phyloP scores from a whole-genome alignment of 2,329 filamentous ascomycete genomes.

The Bipolaris gigantea region DNA sequence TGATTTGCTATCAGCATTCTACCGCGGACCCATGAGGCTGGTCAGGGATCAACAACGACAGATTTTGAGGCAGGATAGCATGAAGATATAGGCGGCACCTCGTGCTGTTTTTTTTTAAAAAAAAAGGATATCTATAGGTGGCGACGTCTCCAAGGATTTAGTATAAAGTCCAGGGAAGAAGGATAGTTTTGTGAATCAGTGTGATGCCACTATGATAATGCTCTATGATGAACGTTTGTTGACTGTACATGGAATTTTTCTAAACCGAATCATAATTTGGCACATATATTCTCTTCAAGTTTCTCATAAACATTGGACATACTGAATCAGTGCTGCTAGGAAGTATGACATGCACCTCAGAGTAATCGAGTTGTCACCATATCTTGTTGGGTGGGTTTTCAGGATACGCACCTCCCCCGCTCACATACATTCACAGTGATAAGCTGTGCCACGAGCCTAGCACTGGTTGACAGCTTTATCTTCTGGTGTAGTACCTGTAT shows the following conservation, averaged over 20 bases:
- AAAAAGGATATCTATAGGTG: not conserved
- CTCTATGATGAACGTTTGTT: not conserved
- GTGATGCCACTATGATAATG: not conserved
- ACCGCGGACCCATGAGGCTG: conserved; percentile 37
- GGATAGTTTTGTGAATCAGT: no score
- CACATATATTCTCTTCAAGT: not conserved
- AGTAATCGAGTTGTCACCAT: not conserved
- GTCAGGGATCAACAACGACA: conserved; percentile 32
- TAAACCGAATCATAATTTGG: not conserved
- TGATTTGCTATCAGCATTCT: conserved; percentile 32
- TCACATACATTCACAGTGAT: not conserved
- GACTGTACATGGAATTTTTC: not conserved
- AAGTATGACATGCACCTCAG: not conserved
- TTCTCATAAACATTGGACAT: no score
- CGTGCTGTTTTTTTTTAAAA: not conserved
- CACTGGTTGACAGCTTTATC: not conserved
- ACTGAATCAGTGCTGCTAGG: not conserved
- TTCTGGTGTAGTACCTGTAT: not conserved
- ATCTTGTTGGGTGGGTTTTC: not conserved
- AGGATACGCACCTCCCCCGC: not conserved
- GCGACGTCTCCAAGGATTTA: not conserved
- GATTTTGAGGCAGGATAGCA: conserved; percentile 25
- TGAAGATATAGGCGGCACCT: conserved; percentile 9
- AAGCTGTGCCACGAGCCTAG: not conserved
- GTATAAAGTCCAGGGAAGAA: not conserved